Evolutionary conservation across 2,329 filamentous ascomycete genomes (phyloP).

Genomic region (Exophiala oligosperma): DNA sequence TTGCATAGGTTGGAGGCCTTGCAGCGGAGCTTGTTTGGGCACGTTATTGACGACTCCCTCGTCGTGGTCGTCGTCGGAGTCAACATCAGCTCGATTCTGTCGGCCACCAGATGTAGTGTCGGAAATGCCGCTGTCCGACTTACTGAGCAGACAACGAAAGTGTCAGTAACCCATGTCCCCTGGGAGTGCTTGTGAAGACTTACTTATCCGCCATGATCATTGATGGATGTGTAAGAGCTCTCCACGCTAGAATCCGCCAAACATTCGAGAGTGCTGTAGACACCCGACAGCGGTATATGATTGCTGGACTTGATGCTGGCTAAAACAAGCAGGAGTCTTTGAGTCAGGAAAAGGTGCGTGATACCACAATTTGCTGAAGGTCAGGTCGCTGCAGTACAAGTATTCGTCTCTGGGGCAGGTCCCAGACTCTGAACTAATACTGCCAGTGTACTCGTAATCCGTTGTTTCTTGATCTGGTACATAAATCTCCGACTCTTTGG

Average conservation of each 20-base stretch:
- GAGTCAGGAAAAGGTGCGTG: too few relatives aligned
- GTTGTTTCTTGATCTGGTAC: background rate
- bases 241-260: too few relatives aligned
- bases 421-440: too few relatives aligned
- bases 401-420: too few relatives aligned
- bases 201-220: slow-evolving; percentile 4
- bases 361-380: too few relatives aligned
- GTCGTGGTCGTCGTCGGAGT: background rate
- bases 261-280: too few relatives aligned
- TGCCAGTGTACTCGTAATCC: background rate
- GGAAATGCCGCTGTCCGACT: background rate
- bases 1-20: background rate
- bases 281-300: too few relatives aligned
- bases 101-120: background rate
- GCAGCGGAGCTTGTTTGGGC: background rate
- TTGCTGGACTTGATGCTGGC: too few relatives aligned
- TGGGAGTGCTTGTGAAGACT: background rate
- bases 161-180: background rate
- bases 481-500: background rate
- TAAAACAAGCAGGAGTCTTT: too few relatives aligned
- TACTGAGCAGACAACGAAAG: background rate
- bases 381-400: too few relatives aligned
- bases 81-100: background rate
- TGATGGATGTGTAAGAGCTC: too few relatives aligned
- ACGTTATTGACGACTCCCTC: background rate